Base-by-base conservation (phyloP, 179 eudicot genomes). In the Silene vulgaris region DNA sequence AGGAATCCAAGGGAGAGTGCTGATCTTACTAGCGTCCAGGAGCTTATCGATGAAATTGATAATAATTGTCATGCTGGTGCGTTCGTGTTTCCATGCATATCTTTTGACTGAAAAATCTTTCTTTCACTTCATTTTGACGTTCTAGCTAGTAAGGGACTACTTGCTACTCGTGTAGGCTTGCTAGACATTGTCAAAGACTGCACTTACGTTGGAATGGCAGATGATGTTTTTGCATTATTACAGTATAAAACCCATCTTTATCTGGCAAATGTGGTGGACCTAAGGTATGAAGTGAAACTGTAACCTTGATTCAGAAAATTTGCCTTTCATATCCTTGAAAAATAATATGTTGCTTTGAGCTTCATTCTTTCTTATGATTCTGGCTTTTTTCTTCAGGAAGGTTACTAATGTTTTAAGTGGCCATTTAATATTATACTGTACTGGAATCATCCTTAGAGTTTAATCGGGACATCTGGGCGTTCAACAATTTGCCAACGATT, bases 171-270 rank as follows among this genome's bases (percentile, higher is more conserved):
- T 84, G 40, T 73, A 94, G 98, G 90, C 73, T 71, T 92, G 84
- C 87, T 92, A 79, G 97, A 95, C 70, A 84, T 89, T 81, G 89
- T 89, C 71, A 89, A 87, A 80, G 87, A 90, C 83, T 90, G 98
- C 88, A 86, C 94, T 57, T 94, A 90, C 84, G 84, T 92, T 75
- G 97, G 97, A 78, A 95, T 95, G 97, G 97, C 98, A 72, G 97
- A 95, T 80, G 95, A 92, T 89, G 87, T 83, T 72, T 92, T 88
- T 76, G 99, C 97, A 14, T 80, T 95, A 80, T 81, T 95, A 74
- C 99, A 95, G 87, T 79, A 89, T 75, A 86, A 88, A 72, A 95
- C 99, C 77, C 93, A 86, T 76, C 90, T 95, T 69, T 95, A 92
- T 85, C 93, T 95, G 74, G 99, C 91, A 29, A 90, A 90, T 86